Evolutionary conservation across 352 stramenopile species (phyloP).

Genomic region (Phytophthora colocasiae): DNA sequence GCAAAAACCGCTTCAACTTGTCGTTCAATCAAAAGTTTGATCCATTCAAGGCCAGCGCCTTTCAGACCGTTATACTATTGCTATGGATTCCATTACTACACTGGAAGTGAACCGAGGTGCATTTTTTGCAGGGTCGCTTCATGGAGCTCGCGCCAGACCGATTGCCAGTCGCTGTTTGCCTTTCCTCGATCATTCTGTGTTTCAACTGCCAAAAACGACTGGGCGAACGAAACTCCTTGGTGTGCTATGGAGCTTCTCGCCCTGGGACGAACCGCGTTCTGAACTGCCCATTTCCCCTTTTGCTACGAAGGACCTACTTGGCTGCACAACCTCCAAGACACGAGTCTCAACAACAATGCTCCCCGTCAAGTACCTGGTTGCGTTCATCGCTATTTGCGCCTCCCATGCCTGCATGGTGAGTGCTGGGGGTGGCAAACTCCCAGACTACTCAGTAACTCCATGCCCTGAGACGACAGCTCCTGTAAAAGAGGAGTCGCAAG

Average conservation of each 20-base stretch:
- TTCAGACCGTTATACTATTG: slow-evolving; percentile 9
- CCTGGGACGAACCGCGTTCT: neutral
- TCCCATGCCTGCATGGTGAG: slow-evolving; percentile 30
- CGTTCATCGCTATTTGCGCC: slow-evolving; percentile 30
- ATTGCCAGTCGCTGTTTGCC: slow-evolving; percentile 9
- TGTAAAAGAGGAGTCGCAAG: no score
- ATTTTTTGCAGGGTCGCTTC: neutral
- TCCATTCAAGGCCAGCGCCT: neutral
- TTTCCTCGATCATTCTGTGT: slow-evolving; percentile 34
- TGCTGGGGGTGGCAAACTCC: slow-evolving; percentile 22
- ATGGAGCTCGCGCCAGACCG: neutral
- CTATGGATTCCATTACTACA: slow-evolving; percentile 7
- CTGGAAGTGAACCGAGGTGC: slow-evolving; percentile 2
- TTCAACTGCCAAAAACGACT: neutral
- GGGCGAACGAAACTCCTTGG: slow-evolving; percentile 19
- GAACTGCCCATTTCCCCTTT: slow-evolving; percentile 37
- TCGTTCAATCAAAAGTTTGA: slow-evolving; percentile 5
- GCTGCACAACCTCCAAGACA: slow-evolving; percentile 6
- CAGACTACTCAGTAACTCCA: slow-evolving; percentile 14
- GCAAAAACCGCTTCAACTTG: slow-evolving; percentile 11
- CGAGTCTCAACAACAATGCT: slow-evolving; percentile 18
- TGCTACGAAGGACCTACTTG: slow-evolving; percentile 33
- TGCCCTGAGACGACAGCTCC: neutral
- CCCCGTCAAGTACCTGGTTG: slow-evolving; percentile 39
- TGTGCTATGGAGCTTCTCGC: neutral